Evolutionary conservation across 2,329 filamentous ascomycete genomes (phyloP).

Genomic region (Akanthomyces uredinophilus): DNA sequence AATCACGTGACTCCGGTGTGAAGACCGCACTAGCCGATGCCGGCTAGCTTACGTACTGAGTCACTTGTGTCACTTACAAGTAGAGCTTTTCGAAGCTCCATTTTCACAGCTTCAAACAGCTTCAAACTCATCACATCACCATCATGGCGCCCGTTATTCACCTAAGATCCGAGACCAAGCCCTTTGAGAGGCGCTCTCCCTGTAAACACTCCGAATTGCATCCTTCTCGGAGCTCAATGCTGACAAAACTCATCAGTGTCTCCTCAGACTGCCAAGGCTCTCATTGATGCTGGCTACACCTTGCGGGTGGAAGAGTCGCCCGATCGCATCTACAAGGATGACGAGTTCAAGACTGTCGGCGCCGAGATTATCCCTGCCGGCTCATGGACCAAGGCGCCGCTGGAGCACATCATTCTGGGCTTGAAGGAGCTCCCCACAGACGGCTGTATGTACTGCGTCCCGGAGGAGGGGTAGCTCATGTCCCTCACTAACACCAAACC

Average conservation of each 20-base stretch:
- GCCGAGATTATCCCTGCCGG: conserved; percentile 61
- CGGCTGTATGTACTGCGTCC: conserved; percentile 42
- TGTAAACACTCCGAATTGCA: background rate
- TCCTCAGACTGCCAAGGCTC: conserved; percentile 27
- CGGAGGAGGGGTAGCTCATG: no score
- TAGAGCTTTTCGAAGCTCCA: background rate
- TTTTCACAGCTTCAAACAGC: background rate
- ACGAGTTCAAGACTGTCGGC: conserved; percentile 56
- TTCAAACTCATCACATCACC: background rate
- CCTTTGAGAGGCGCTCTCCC: conserved; percentile 17
- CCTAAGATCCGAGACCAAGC: conserved; percentile 17
- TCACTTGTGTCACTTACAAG: conserved; percentile 1
- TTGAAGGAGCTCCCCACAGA: conserved; percentile 75
- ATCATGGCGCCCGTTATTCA: conserved; percentile 16
- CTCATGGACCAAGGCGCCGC: conserved; percentile 62
- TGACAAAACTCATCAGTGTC: conserved; percentile 17
- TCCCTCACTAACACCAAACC: background rate
- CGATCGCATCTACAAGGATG: conserved; percentile 58
- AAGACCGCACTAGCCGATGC: background rate
- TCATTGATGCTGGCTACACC: conserved; percentile 63
- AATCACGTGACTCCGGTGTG: background rate
- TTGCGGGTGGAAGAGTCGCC: conserved; percentile 62
- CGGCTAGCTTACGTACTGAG: conserved; percentile 1
- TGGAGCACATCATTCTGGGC: conserved; percentile 66
- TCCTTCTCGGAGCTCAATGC: background rate